Evolutionary conservation across 305 asterid species (phyloP).

Genomic region (Solanum chacoense): DNA sequence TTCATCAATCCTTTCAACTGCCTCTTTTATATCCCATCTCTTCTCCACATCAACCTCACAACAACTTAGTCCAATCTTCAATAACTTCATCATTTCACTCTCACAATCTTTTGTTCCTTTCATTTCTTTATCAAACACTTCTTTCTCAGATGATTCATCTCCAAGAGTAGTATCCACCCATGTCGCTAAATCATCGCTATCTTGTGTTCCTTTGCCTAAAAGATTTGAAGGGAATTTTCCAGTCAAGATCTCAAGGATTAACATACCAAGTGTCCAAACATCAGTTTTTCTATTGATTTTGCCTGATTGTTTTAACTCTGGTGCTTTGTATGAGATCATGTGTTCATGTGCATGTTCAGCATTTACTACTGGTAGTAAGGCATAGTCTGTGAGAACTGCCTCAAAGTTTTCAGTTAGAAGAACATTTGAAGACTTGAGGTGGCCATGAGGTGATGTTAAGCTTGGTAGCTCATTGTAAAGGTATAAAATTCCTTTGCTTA

Average conservation of each 20-base stretch:
- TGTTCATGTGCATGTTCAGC: slow-evolving; percentile 52
- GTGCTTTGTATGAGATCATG: slow-evolving; percentile 70
- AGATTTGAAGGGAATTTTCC: slow-evolving; percentile 45
- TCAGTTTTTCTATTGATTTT: slow-evolving; percentile 67
- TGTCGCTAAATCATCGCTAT: slow-evolving; percentile 34
- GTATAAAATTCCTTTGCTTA: slow-evolving; percentile 57
- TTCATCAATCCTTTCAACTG: slow-evolving; percentile 48
- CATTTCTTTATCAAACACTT: slow-evolving; percentile 54
- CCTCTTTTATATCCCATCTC: slow-evolving; percentile 60
- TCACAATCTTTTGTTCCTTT: slow-evolving; percentile 18
- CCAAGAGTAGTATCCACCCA: slow-evolving; percentile 39
- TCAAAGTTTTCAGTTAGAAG: slow-evolving; percentile 44
- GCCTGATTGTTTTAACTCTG: slow-evolving; percentile 39
- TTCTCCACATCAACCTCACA: slow-evolving; percentile 40
- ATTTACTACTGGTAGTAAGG: slow-evolving; percentile 55
- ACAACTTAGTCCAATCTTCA: slow-evolving; percentile 53
- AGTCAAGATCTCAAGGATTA: slow-evolving; percentile 65
- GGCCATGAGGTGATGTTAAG: slow-evolving; percentile 80
- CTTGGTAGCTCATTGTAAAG: slow-evolving; percentile 77
- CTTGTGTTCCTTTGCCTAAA: slow-evolving; percentile 27
- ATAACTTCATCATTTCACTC: slow-evolving; percentile 50
- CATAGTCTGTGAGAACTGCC: slow-evolving; percentile 74
- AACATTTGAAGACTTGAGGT: slow-evolving; percentile 81
- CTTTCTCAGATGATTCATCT: slow-evolving; percentile 7
- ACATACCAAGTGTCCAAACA: slow-evolving; percentile 79